Conservation (phyloP, 148 eudicot genomes). For the Diospyros kaki region DNA sequence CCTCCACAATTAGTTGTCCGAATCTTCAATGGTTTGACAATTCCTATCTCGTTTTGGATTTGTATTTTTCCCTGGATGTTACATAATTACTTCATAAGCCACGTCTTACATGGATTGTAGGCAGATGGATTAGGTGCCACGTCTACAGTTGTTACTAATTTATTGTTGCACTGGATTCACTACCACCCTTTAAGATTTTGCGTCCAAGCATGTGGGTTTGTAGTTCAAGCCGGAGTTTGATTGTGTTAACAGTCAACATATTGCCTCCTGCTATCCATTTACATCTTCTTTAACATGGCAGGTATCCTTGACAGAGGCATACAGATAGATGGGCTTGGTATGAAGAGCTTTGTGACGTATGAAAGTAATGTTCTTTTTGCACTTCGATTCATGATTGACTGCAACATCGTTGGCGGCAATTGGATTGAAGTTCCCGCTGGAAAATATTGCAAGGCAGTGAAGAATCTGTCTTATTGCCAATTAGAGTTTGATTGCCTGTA, state of each 20-base stretch:
- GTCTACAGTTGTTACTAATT: not conserved
- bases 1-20: no score
- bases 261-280: constrained; percentile 2
- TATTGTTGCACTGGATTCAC: not conserved
- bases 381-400: constrained; percentile 96
- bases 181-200: not conserved
- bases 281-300: constrained; percentile 24
- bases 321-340: constrained; percentile 88
- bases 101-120: not conserved
- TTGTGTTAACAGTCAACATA: not conserved
- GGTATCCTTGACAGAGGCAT: constrained; percentile 94
- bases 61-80: not conserved
- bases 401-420: constrained; percentile 93
- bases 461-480: constrained; percentile 74
- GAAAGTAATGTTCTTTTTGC: constrained; percentile 94
- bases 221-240: not conserved
- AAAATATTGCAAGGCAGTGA: constrained; percentile 57
- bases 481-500: constrained; percentile 94
- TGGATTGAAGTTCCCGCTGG: constrained; percentile 90
- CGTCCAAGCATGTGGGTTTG: not conserved
- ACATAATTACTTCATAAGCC: not conserved
- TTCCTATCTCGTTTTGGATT: not conserved
- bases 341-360: constrained; percentile 83
- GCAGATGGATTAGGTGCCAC: not conserved
- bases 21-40: no score